Evolutionary conservation across 192 early-diverging fungal genomes (phyloP).

Genomic region (Backusella psychrophila): DNA sequence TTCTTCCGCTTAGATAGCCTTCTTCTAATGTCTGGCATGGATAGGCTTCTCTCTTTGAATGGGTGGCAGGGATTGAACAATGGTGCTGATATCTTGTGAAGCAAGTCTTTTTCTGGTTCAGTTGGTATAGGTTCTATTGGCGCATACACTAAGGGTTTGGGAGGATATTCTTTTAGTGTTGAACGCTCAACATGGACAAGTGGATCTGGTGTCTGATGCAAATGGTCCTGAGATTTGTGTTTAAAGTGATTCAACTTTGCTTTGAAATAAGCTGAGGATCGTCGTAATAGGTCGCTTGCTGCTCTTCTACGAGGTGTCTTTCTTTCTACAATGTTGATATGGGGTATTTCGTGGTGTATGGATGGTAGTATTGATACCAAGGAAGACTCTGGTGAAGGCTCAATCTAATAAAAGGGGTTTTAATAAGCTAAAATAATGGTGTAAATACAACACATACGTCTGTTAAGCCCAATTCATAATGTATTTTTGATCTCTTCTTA

Average conservation of each 20-base stretch:
- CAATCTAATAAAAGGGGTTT: neutral
- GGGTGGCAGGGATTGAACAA: neutral
- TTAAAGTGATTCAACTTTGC: constrained; percentile 15
- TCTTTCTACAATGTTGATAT: neutral
- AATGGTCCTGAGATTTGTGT: constrained; percentile 14
- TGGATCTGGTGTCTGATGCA: constrained; percentile 4
- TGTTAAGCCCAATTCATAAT: constrained; percentile 13
- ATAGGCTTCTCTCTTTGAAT: neutral
- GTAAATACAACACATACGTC: neutral
- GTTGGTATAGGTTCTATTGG: constrained; percentile 14
- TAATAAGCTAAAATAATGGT: too few relatives aligned
- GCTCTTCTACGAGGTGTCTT: neutral
- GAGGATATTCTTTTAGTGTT: constrained; percentile 22
- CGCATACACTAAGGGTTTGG: constrained; percentile 26
- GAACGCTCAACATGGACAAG: neutral
- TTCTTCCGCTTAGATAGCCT: neutral
- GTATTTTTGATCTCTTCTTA: constrained; percentile 21
- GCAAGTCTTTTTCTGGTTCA: neutral
- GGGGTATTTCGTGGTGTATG: neutral
- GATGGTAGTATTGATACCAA: neutral
- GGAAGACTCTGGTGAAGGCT: neutral
- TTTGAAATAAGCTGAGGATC: constrained; percentile 24
- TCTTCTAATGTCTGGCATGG: neutral
- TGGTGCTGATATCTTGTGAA: constrained; percentile 14
- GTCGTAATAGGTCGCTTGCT: constrained; percentile 18